Percentiles rank a stretch among this genome's conserved stretches.
These are phyloP conservation scores for Diplodia sapinea DNA, from an alignment of 2,329 filamentous ascomycete genomes.

Conservation along the genomic window DNA sequence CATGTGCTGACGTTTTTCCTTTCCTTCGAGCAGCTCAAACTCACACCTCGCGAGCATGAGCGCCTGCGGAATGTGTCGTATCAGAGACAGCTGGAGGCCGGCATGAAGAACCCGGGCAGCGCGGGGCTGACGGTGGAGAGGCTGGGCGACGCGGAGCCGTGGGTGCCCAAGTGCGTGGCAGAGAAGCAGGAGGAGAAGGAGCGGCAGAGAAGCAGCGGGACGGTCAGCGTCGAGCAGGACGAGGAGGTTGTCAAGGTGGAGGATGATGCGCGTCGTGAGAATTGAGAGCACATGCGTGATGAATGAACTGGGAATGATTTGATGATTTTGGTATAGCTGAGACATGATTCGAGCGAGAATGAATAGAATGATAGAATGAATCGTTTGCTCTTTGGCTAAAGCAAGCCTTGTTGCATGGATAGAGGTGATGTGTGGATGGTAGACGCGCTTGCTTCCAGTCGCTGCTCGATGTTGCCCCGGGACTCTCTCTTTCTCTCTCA, in stretches of 20 bases:
- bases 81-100: constrained; percentile 61
- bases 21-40: constrained; percentile 41
- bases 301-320: neutral
- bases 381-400: no score
- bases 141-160: constrained; percentile 41
- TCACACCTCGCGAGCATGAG: constrained; percentile 62
- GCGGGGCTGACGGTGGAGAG: constrained; percentile 39
- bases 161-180: constrained; percentile 32
- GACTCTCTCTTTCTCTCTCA: no score
- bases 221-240: neutral
- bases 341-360: no score
- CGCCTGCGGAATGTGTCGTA: constrained; percentile 63
- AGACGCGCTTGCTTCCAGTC: no score
- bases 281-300: no score
- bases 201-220: neutral
- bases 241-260: neutral
- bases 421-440: no score
- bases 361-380: no score
- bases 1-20: neutral
- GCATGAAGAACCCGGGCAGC: constrained; percentile 54
- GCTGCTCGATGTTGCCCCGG: no score
- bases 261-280: no score
- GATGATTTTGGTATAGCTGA: neutral
- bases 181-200: constrained; percentile 22
- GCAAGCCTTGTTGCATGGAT: no score